These are phyloP conservation scores for Naganishia friedmannii DNA, from an alignment of 768 basidiomycete genomes.

Conservation along the genomic window DNA sequence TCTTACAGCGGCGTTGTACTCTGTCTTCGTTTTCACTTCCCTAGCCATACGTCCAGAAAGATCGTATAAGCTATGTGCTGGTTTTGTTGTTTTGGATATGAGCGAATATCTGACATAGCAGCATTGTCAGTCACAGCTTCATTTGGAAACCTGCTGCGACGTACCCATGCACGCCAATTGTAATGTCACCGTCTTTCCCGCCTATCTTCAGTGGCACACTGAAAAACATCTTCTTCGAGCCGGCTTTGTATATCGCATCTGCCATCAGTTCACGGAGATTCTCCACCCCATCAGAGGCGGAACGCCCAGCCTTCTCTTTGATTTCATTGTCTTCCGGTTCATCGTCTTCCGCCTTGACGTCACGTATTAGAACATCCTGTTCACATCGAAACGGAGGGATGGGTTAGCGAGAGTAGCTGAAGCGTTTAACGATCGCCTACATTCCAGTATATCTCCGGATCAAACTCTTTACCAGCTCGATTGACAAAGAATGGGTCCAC, in stretches of 20 bases:
- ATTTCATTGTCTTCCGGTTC: constrained; percentile 63
- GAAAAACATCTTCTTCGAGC: constrained; percentile 75
- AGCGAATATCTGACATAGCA: constrained; percentile 70
- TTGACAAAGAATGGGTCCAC: constrained; percentile 89
- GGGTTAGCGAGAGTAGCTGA: not conserved
- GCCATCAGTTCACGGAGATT: constrained; percentile 45
- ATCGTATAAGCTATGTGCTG: constrained; percentile 74
- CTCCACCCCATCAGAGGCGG: constrained; percentile 40
- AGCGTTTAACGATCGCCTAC: not conserved
- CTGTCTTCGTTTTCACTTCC: constrained; percentile 69
- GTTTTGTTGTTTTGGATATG: constrained; percentile 82
- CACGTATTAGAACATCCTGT: constrained; percentile 46
- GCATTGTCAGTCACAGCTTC: not conserved
- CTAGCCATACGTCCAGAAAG: constrained; percentile 73
- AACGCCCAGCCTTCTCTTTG: not conserved
- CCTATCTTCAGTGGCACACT: constrained; percentile 77
- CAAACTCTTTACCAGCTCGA: constrained; percentile 65
- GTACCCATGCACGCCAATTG: constrained; percentile 53
- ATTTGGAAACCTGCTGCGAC: not conserved
- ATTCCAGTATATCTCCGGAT: constrained; percentile 45
- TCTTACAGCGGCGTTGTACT: constrained; percentile 71
- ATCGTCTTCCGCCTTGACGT: constrained; percentile 60
- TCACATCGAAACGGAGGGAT: not conserved
- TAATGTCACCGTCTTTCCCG: constrained; percentile 56
- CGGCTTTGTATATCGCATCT: constrained; percentile 42